Conservation (phyloP, 2,329 filamentous ascomycete genomes). For the Penicillium sp. region DNA sequence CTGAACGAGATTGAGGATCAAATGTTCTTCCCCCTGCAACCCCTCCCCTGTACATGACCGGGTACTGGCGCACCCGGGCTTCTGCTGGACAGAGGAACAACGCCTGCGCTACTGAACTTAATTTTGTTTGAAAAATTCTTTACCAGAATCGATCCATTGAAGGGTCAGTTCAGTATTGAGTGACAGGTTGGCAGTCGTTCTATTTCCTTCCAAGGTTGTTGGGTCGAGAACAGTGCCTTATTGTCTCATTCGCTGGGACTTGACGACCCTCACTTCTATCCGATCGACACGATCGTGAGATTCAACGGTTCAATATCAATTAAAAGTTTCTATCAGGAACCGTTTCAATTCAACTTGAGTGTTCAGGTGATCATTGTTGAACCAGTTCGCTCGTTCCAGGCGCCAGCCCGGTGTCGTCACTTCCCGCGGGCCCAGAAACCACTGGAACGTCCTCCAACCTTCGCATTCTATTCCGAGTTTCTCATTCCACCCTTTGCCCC, state of each 20-base stretch:
- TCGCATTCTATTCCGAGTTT: neutral
- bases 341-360: neutral
- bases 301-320: no score
- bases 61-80: neutral
- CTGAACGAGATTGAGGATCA: neutral
- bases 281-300: neutral
- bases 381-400: neutral
- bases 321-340: neutral
- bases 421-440: slow-evolving; percentile 9
- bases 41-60: neutral
- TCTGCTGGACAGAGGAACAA: neutral
- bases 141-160: neutral
- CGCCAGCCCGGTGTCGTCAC: slow-evolving; percentile 19
- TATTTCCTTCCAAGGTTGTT: no score
- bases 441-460: slow-evolving; percentile 7
- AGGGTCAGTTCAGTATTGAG: no score
- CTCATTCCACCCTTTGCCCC: neutral
- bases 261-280: neutral
- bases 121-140: neutral
- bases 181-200: no score
- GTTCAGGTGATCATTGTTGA: neutral
- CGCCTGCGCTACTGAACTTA: neutral
- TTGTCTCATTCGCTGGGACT: neutral
- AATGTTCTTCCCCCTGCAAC: neutral
- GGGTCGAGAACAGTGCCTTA: neutral